phyloP scores from a whole-genome alignment of 2,329 filamentous ascomycete genomes.

The Dendryphion nanum region DNA sequence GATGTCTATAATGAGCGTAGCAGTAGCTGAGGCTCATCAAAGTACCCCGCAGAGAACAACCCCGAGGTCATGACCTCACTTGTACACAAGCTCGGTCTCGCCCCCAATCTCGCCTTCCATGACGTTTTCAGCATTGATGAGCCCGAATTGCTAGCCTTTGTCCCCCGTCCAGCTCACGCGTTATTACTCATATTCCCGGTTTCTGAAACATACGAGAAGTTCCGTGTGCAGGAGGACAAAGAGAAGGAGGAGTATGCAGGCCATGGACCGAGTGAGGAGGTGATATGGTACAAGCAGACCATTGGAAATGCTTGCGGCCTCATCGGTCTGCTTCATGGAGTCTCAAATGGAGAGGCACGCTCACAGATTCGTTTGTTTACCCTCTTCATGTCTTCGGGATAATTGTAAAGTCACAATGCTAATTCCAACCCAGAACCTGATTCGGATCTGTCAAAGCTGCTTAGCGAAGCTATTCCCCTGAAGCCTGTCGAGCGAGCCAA shows the following conservation, averaged over 20 bases:
- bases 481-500: slow-evolving; percentile 64
- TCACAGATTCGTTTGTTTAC: slow-evolving; percentile 29
- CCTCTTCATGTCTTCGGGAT: background rate
- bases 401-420: slow-evolving; percentile 3
- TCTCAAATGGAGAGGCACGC: slow-evolving; percentile 73
- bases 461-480: slow-evolving; percentile 69
- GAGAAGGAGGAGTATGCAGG: slow-evolving; percentile 63
- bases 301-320: slow-evolving; percentile 93
- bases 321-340: slow-evolving; percentile 84
- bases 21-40: slow-evolving; percentile 4
- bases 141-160: slow-evolving; percentile 76
- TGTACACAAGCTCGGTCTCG: slow-evolving; percentile 81
- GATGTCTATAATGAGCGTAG: background rate
- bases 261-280: slow-evolving; percentile 67
- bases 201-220: slow-evolving; percentile 73
- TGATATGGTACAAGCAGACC: slow-evolving; percentile 94
- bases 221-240: slow-evolving; percentile 72
- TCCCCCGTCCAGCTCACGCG: slow-evolving; percentile 84
- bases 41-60: slow-evolving; percentile 61
- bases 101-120: slow-evolving; percentile 73
- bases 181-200: slow-evolving; percentile 92
- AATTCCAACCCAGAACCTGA: slow-evolving; percentile 37
- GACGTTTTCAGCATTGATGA: slow-evolving; percentile 93
- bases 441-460: slow-evolving; percentile 62
- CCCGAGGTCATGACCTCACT: slow-evolving; percentile 87